Evolutionary conservation across 1,139 yeast genomes (phyloP), one percentile per base, ranked within the genome.

Genomic region (Candida tetrigidarum): DNA sequence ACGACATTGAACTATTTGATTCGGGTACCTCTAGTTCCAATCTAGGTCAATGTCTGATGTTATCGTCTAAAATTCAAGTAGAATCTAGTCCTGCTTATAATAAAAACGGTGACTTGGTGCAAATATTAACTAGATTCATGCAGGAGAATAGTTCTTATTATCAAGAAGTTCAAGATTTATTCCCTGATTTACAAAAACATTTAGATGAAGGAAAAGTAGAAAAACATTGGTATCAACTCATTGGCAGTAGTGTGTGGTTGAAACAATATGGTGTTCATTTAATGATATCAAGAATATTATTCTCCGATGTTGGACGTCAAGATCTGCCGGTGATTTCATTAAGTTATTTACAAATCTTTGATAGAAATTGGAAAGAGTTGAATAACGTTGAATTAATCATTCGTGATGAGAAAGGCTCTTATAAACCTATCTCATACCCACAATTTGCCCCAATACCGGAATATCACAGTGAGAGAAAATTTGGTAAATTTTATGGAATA

Each of bases 231-330:
- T 70, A 56, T 50, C 56, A 68, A 41, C 57, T 71, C 32, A 70
- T 73, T 0, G 77, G 75, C 1, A 62, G 74, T 3, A 64, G 72
- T 0, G 75, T 71, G 2, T 71, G 74, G 72, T 54, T 71, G 23
- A 64, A 69, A 49, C 66, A 71, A 43, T 69, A 69, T 46, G 75
- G 74, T 2, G 69, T 69, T 2, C 74, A 71, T 50, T 67, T 59
- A 41, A 60, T 64, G 64, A 64, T 69, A n/a, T 64, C 73, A 8
- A 52, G 77, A 44, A 50, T 71, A 5, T 47, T 71, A 10, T 71
- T 66, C 52, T 57, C 65, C 30, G 66, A 69, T n/a, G 1, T 50
- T 44, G 11, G 63, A 65, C 46, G n/a, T n/a, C 59, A 58, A 44
- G 41, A 35, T 8, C 10, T 9, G 11, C 75, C 77, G 1, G 45